These are phyloP conservation scores for Sabuloglossum arenarium DNA, from an alignment of 495 filamentous ascomycete genomes.

Conservation along the genomic window DNA sequence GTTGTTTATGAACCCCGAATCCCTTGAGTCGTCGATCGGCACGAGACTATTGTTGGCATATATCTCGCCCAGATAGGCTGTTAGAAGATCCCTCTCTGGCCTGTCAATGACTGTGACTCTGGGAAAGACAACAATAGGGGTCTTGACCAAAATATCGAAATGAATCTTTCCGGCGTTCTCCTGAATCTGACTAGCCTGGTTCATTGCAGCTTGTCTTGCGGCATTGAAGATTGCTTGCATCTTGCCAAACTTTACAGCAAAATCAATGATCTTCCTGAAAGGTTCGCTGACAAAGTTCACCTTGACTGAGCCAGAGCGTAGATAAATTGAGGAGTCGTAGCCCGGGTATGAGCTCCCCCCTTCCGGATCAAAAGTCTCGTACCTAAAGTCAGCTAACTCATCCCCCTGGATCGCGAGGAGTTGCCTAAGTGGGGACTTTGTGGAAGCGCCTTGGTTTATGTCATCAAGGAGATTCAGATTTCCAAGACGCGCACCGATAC, in stretches of 20 bases:
- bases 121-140: conserved; percentile 89
- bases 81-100: conserved; percentile 57
- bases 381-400: conserved; percentile 92
- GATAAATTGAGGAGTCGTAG: conserved; percentile 78
- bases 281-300: conserved; percentile 93
- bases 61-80: conserved; percentile 88
- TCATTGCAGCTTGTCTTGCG: conserved; percentile 83
- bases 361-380: conserved; percentile 77
- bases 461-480: conserved; percentile 81
- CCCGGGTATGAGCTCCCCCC: conserved; percentile 55
- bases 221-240: conserved; percentile 99
- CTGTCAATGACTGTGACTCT: conserved; percentile 38
- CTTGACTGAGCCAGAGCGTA: conserved; percentile 84
- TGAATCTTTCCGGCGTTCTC: conserved; percentile 75
- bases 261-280: conserved; percentile 95
- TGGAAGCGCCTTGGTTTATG: conserved; percentile 73
- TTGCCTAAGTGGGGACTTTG: conserved; percentile 61
- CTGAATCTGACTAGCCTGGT: conserved; percentile 81
- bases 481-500: conserved; percentile 66
- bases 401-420: conserved; percentile 87
- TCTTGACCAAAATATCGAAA: conserved; percentile 82
- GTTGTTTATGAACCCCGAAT: conserved; percentile 63
- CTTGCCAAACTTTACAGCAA: conserved; percentile 92
- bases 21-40: conserved; percentile 48
- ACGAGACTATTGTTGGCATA: conserved; percentile 88